Percentiles rank a stretch among this genome's conserved stretches.
Evolutionary conservation across 2,329 filamentous ascomycete genomes (phyloP).

Genomic region (Paracorniculantispora psalliotae): DNA sequence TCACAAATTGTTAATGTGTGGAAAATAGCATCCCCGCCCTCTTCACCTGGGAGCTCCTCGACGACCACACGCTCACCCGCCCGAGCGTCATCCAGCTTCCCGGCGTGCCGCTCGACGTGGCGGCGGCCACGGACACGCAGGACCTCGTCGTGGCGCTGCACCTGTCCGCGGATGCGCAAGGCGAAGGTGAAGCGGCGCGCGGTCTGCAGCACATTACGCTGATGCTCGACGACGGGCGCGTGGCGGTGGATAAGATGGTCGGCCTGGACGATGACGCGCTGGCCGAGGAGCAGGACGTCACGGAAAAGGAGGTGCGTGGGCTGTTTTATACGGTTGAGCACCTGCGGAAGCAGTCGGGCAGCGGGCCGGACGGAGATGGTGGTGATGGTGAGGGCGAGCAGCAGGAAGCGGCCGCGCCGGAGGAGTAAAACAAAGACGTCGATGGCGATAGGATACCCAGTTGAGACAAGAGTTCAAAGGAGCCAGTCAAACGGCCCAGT

Average conservation of each 20-base stretch:
- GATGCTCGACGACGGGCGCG: constrained; percentile 27
- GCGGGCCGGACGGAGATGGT: constrained; percentile 24
- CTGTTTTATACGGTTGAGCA: constrained; percentile 44
- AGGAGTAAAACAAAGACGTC: no score
- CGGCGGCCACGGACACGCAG: constrained; percentile 22
- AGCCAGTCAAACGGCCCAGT: no score
- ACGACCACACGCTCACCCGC: constrained; percentile 44
- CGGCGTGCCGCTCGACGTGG: constrained; percentile 61
- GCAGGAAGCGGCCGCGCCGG: constrained; percentile 6
- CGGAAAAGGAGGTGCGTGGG: constrained; percentile 33
- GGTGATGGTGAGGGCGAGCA: constrained; percentile 16
- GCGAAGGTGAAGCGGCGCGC: constrained; percentile 18
- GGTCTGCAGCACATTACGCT: constrained; percentile 29
- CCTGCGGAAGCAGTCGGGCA: constrained; percentile 39
- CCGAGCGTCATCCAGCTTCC: constrained; percentile 46
- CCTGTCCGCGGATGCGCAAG: constrained; percentile 21
- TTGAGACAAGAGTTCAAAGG: no score
- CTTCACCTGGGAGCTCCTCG: constrained; percentile 55
- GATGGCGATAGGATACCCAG: no score
- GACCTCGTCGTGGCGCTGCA: constrained; percentile 38
- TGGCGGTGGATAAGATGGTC: constrained; percentile 26
- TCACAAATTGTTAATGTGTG: neutral
- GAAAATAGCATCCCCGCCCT: constrained; percentile 52
- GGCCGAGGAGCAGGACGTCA: constrained; percentile 29
- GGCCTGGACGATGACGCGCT: constrained; percentile 24